Base-by-base conservation (phyloP, 441 rosid genomes). In the Erysimum cheiri region DNA sequence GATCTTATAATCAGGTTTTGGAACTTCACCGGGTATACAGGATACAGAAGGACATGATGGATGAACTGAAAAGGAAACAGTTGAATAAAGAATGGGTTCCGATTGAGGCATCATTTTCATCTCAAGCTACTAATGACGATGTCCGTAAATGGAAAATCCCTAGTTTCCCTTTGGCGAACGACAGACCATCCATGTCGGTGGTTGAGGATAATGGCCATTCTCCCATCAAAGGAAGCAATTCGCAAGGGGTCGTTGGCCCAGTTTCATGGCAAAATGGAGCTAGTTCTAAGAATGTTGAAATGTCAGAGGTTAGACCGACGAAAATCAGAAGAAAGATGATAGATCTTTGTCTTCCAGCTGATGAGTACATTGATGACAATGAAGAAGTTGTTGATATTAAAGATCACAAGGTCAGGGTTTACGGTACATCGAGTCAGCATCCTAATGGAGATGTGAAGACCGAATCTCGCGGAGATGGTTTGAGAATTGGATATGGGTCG, bases 281-380 rank as follows among this genome's bases (percentile, higher is more conserved):
- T 71, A 71, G 80, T 49, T 83, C 84, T 29, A 90, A 84, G 71
- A 83, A 84, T 70, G 72, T 62, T 58, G 95, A 94, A 74, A 64
- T 74, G 41, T 58, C 80, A 24, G 92, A 88, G 44, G 82, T 82
- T 53, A 89, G 93, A 75, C 92, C 96, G 62, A 54, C 80, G 12
- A 91, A 93, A 64, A 84, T 84, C 70, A 80, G 91, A 61, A 91
- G 79, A 80, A 89, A 80, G 82, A 87, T 86, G 90, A 78, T 96
- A 62, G 99, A 96, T 84, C 96, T 96, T 73, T 91, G 84, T 68
- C 96, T 93, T 80, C 96, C 97, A 17, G 98, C 96, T 26, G 92
- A 93, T 76, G 86, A 81, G 63, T 92, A 91, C 81, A 85, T 89
- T 44, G 97, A 90, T 78, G 97, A 85, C 53, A 79, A 63, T 32